Base-by-base conservation (phyloP, 2,329 filamentous ascomycete species). In the Xylariaceae sp. region DNA sequence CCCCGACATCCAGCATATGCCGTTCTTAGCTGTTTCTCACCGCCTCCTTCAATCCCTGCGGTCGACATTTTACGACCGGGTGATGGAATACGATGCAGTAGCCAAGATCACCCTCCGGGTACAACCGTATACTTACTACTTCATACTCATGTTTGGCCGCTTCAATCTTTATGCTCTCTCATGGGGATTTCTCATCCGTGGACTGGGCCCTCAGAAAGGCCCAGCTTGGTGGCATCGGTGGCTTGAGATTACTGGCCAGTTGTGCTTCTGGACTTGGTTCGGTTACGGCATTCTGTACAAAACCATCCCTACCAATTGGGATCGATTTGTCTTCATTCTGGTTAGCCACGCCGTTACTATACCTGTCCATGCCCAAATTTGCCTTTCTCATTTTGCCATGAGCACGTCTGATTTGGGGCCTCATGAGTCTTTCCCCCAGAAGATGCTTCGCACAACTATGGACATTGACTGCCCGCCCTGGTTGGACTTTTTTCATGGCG, bases 331-430 rank as follows among this genome's bases (percentile, higher is more conserved):
- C 41, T 96, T 91, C 70, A 76, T 96, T 65, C 77, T 95, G 70
- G 74, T 94, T 66, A 92, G 88, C 67, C 91, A 96, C 68, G 82
- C 91, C 67, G 80, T 91, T 21, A 90, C 90, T 6, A 88, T 89
- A 72, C 88, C 91, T 2, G 76, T 96, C 44, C 92, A 96, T 70
- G 82, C 93, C 9, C 92, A 96, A 70, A 96, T 96, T 69, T 95
- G 91, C 0, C 81, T 96, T 15, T 94, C 89, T 2, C 92, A 96
- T 72, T 96, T 95, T 72, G 90, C 90, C 61, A 96, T 96, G 92
- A 93, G 89, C 63, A 96, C 92, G 0, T 82, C 89, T 9, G 91
- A 96, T 64, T 79, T 96, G 10, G 92, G 92, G 0, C 85, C 88
- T 1, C 79, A 86, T 45, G 92, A 96, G 70, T 94, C 89, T 0